Evolutionary conservation across 2,329 filamentous ascomycete genomes (phyloP).

Genomic region (Exophiala bonariae): DNA sequence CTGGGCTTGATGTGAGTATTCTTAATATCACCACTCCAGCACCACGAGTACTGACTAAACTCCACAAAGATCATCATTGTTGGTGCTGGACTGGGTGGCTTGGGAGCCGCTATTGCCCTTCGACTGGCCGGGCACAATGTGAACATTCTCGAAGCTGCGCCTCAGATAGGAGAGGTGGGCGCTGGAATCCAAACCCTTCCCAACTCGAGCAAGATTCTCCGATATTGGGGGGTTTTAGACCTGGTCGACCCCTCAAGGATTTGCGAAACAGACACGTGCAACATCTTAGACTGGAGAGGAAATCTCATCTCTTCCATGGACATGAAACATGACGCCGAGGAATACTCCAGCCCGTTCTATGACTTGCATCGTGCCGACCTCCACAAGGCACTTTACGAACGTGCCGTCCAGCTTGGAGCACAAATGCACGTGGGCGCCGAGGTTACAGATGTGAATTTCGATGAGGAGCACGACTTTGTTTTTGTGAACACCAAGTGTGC

Average conservation of each 20-base stretch:
- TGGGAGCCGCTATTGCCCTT: constrained; percentile 30
- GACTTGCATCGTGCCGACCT: constrained; percentile 35
- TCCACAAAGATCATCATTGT: constrained; percentile 28
- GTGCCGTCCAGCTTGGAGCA: constrained; percentile 21
- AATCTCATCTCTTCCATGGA: constrained; percentile 32
- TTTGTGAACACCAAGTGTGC: not conserved
- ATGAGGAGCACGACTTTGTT: not conserved
- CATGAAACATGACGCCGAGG: constrained; percentile 35
- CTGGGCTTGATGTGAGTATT: too few species aligned
- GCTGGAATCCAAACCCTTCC: constrained; percentile 43
- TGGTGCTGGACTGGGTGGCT: constrained; percentile 31
- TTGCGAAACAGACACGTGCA: constrained; percentile 20
- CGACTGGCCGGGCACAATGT: constrained; percentile 24
- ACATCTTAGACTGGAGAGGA: not conserved
- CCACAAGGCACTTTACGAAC: constrained; percentile 30
- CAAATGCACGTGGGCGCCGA: not conserved
- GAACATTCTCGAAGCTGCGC: constrained; percentile 29
- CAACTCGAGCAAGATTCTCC: constrained; percentile 35
- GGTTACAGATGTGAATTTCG: constrained; percentile 1
- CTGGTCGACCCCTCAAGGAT: constrained; percentile 27
- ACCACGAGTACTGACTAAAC: constrained; percentile 2
- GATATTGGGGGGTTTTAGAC: constrained; percentile 34
- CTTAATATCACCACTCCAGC: not conserved
- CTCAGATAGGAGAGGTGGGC: constrained; percentile 31
- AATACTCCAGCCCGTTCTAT: constrained; percentile 27